Percentiles rank a stretch among this genome's conserved stretches.
These are phyloP conservation scores for Gossypium sturtianum DNA, from an alignment of 345 rosid species.

Conservation along the genomic window DNA sequence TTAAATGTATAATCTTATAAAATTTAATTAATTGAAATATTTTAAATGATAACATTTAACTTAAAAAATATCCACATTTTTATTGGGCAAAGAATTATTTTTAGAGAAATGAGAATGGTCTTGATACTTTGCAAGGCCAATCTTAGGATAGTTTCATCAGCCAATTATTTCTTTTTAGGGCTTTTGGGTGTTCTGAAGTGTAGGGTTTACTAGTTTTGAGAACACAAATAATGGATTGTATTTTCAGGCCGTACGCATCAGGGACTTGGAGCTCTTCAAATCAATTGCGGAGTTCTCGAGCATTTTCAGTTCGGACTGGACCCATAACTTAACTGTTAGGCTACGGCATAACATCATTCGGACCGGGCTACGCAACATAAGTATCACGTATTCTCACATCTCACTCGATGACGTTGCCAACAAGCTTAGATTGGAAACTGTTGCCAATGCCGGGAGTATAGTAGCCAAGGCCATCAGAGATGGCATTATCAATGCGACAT, in stretches of 20 bases:
- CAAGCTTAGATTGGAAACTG: constrained; percentile 46
- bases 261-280: constrained; percentile 51
- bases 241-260: constrained; percentile 48
- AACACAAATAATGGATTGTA: background rate
- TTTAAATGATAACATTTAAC: no score
- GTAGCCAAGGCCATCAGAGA: constrained; percentile 50
- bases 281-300: constrained; percentile 48
- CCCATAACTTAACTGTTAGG: constrained; percentile 41
- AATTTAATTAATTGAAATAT: no score
- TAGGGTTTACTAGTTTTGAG: background rate
- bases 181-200: no score
- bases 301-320: constrained; percentile 37
- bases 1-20: no score
- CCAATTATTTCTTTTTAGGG: no score
- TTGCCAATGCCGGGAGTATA: constrained; percentile 54
- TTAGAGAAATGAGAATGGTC: no score
- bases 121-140: no score
- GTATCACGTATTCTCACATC: constrained; percentile 49
- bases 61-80: no score
- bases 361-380: constrained; percentile 49
- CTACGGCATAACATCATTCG: constrained; percentile 54
- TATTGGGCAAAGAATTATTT: no score
- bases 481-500: constrained; percentile 48
- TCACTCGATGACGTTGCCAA: constrained; percentile 49
- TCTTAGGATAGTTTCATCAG: no score